Conservation (phyloP, 768 basidiomycete species). For the Xerocomus spinulosus region DNA sequence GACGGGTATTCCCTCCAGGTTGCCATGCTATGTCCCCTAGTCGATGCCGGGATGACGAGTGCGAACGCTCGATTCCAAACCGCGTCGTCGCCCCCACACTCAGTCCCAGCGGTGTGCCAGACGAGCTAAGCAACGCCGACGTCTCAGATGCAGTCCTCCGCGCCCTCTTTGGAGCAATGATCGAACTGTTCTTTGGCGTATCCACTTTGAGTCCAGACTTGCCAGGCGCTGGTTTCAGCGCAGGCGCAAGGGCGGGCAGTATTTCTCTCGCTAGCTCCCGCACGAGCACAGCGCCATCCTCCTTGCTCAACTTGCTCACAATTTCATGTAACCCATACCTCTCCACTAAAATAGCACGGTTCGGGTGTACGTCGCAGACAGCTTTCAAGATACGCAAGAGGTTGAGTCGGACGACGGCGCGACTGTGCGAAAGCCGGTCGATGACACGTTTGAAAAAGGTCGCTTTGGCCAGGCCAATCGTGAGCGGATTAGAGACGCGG, state of each 20-base stretch:
- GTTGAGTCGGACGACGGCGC: constrained; percentile 88
- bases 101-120: constrained; percentile 17
- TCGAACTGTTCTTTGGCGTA: constrained; percentile 34
- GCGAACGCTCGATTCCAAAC: constrained; percentile 33
- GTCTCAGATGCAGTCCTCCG: constrained; percentile 72
- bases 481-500: constrained; percentile 69
- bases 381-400: constrained; percentile 79
- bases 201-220: constrained; percentile 33
- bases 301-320: constrained; percentile 73
- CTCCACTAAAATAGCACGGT: constrained; percentile 75
- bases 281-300: constrained; percentile 89
- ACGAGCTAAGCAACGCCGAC: constrained; percentile 32
- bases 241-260: constrained; percentile 70
- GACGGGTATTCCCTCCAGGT: constrained; percentile 14
- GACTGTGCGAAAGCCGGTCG: constrained; percentile 66
- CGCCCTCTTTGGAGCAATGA: constrained; percentile 59
- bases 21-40: constrained; percentile 67
- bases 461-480: constrained; percentile 72
- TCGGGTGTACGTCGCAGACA: constrained; percentile 88
- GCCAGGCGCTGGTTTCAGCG: constrained; percentile 48
- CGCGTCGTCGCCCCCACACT: constrained; percentile 19
- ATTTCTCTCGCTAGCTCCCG: constrained; percentile 86
- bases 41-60: constrained; percentile 44
- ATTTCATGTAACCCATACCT: constrained; percentile 77
- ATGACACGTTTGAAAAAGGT: constrained; percentile 85